Evolutionary conservation across 345 rosid genomes (phyloP).

Genomic region (Acer saccharum): DNA sequence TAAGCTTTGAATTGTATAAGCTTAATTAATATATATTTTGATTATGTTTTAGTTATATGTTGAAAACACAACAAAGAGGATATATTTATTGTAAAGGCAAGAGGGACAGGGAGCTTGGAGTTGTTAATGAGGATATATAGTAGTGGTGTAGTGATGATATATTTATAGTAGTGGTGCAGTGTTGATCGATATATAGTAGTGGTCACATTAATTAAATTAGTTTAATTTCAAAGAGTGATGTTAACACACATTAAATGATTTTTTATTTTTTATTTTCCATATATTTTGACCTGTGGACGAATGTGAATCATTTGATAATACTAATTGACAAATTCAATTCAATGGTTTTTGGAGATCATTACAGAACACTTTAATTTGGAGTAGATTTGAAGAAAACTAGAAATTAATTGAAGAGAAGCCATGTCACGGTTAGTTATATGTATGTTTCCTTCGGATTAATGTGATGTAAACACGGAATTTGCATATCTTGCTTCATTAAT

Average conservation of each 20-base stretch:
- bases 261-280: too few relatives aligned
- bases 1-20: neutral
- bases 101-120: slow-evolving; percentile 32
- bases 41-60: slow-evolving; percentile 2
- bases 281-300: neutral
- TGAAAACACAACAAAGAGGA: neutral
- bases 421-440: neutral
- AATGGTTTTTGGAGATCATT: neutral
- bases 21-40: neutral
- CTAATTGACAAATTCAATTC: neutral
- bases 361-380: slow-evolving; percentile 24
- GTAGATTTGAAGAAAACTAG: slow-evolving; percentile 40
- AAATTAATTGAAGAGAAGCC: neutral
- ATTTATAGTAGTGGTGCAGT: neutral
- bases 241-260: neutral
- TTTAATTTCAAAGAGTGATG: too few relatives aligned
- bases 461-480: too few relatives aligned
- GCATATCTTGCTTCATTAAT: neutral
- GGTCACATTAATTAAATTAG: neutral
- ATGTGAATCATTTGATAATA: too few relatives aligned
- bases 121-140: slow-evolving; percentile 36
- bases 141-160: slow-evolving; percentile 36
- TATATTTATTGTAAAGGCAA: slow-evolving; percentile 18
- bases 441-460: neutral
- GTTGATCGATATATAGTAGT: neutral